Percentiles rank a stretch among this genome's conserved stretches.
phyloP scores from a whole-genome alignment of 305 asterid genomes.

The Fraxinus greggii region DNA sequence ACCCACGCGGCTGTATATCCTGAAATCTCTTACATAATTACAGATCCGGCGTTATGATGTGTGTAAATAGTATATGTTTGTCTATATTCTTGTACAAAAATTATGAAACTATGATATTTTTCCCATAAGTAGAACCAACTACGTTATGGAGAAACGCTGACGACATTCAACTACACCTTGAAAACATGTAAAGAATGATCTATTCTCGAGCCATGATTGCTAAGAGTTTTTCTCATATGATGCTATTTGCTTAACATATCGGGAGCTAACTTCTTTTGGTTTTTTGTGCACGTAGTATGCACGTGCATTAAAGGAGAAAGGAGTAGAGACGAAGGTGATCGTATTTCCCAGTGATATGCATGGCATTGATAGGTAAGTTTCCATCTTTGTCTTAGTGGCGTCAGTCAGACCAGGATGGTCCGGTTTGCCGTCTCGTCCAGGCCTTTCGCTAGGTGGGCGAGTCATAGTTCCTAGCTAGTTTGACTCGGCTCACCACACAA shows the following conservation, averaged over 20 bases:
- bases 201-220: not conserved
- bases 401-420: not conserved
- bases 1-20: not conserved
- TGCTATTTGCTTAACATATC: not conserved
- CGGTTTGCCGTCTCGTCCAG: not conserved
- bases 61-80: not conserved
- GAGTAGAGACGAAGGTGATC: constrained; percentile 61
- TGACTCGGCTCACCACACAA: not conserved
- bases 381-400: not conserved
- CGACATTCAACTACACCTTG: not conserved
- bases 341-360: constrained; percentile 69
- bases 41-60: not conserved
- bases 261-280: not conserved
- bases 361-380: constrained; percentile 54
- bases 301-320: constrained; percentile 72
- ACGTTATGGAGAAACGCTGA: not conserved
- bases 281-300: constrained; percentile 46
- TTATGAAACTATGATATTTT: not conserved
- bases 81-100: not conserved
- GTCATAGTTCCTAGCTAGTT: not conserved
- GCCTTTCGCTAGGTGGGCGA: not conserved
- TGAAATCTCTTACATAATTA: not conserved
- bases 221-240: not conserved
- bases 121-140: not conserved
- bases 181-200: not conserved